Percentiles rank a stretch among this genome's conserved stretches.
phyloP scores from a whole-genome alignment of 1,284 basidiomycete genomes.

The Peniophora sp. region DNA sequence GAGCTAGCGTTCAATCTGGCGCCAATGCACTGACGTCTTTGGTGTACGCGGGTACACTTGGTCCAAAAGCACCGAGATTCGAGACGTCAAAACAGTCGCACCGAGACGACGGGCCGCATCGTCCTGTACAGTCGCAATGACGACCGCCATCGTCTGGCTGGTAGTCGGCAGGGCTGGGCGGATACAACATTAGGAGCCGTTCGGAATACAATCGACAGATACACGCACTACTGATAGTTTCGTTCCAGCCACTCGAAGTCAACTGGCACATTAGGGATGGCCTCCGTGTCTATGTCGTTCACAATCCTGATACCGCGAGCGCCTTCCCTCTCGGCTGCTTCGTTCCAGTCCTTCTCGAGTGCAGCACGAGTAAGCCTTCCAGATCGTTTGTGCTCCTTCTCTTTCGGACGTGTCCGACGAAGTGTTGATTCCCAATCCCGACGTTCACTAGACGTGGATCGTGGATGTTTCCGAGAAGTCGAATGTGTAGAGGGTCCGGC shows the following conservation, averaged over 20 bases:
- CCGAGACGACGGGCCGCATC: not conserved
- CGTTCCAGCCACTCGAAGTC: constrained; percentile 4
- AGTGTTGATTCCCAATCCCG: too few species aligned
- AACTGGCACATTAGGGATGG: not conserved
- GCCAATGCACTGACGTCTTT: not conserved
- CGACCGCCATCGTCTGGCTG: not conserved
- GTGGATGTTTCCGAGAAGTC: too few species aligned
- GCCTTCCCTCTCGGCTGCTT: not conserved
- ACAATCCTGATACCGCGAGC: not conserved
- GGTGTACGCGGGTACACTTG: not conserved
- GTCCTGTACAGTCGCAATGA: not conserved
- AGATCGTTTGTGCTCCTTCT: not conserved
- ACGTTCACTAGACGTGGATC: too few species aligned
- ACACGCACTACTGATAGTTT: constrained; percentile 1
- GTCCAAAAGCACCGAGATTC: not conserved
- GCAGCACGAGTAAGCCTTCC: not conserved
- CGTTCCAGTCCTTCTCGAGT: not conserved
- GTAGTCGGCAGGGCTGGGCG: not conserved
- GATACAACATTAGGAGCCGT: not conserved
- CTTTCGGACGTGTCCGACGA: too few species aligned
- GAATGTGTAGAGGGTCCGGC: too few species aligned
- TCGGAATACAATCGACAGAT: not conserved
- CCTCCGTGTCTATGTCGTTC: constrained; percentile 3
- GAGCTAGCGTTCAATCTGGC: not conserved
- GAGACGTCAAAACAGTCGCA: not conserved